phyloP scores from a whole-genome alignment of 176 grass and related monocot genomes.

The Ampelocalamus luodianensis region DNA sequence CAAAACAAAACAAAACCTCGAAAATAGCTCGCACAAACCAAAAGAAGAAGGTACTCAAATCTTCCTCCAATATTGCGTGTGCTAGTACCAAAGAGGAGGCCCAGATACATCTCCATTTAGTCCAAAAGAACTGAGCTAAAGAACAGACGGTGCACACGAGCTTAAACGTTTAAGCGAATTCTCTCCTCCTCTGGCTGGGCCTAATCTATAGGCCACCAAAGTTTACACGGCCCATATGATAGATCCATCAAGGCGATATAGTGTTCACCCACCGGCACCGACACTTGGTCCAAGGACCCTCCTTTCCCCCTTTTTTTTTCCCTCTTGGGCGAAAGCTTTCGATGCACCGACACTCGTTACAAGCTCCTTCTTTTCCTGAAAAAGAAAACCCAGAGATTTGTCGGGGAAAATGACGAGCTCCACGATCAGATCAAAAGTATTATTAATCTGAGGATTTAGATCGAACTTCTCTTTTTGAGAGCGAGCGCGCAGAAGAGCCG shows the following conservation, averaged over 20 bases:
- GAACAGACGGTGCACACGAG: background rate
- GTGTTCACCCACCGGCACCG: background rate
- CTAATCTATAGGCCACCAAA: background rate
- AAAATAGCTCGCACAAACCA: background rate
- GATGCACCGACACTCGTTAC: background rate
- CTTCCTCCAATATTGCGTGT: background rate
- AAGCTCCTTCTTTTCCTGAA: no score
- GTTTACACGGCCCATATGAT: background rate
- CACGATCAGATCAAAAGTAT: background rate
- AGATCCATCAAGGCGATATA: background rate
- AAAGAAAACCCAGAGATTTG: background rate
- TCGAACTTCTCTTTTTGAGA: background rate
- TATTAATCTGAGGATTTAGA: background rate
- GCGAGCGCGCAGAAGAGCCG: background rate
- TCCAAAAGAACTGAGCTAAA: background rate
- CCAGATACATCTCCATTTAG: background rate
- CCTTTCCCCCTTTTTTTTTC: rapidly evolving
- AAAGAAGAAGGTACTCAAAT: background rate
- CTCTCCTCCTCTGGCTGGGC: background rate
- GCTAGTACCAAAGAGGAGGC: background rate
- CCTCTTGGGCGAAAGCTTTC: background rate
- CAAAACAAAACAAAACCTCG: background rate
- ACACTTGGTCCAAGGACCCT: background rate
- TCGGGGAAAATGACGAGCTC: background rate
- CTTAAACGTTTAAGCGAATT: background rate